A percentile compares a stretch with the other conserved stretches of the same genome.
Conservation (phyloP, 2,329 filamentous ascomycete species). For the Dactylella cylindrospora region DNA sequence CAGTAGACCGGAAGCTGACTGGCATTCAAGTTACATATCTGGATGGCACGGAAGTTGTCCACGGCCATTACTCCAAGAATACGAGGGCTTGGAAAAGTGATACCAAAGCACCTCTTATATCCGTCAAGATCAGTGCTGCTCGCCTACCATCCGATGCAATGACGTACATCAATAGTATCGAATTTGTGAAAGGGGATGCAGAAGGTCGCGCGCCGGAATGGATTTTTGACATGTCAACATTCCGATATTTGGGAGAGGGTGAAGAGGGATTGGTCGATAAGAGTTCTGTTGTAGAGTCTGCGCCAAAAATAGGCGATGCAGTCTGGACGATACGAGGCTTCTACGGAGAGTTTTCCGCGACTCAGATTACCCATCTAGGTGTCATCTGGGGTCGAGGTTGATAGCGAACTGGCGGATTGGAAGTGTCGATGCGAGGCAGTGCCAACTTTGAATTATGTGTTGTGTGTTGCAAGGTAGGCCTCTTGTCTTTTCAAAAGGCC, state of each 20-base stretch:
- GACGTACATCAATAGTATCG: too few relatives aligned
- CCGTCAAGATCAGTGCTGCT: not conserved
- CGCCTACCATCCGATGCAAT: too few relatives aligned
- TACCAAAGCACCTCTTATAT: not conserved
- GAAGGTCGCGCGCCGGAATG: not conserved
- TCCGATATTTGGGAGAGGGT: slow-evolving; percentile 2
- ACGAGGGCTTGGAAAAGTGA: slow-evolving; percentile 1
- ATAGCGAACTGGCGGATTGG: too few relatives aligned
- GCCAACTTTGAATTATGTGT: too few relatives aligned
- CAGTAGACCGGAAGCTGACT: not conserved
- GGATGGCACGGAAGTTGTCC: not conserved
- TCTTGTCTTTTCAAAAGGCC: too few relatives aligned
- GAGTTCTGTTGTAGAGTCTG: not conserved
- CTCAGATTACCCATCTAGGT: slow-evolving; percentile 6
- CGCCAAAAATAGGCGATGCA: not conserved
- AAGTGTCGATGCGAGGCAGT: too few relatives aligned
- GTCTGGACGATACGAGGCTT: not conserved
- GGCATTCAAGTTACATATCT: not conserved
- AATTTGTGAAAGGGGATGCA: not conserved
- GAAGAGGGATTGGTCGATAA: not conserved
- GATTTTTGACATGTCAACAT: slow-evolving; percentile 2
- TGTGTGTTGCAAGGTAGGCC: too few relatives aligned
- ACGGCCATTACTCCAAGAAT: not conserved
- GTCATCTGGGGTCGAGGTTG: slow-evolving; percentile 3
- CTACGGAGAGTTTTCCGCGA: slow-evolving; percentile 1